Evolutionary conservation across 345 rosid species (phyloP).

Genomic region (Mangifera indica): DNA sequence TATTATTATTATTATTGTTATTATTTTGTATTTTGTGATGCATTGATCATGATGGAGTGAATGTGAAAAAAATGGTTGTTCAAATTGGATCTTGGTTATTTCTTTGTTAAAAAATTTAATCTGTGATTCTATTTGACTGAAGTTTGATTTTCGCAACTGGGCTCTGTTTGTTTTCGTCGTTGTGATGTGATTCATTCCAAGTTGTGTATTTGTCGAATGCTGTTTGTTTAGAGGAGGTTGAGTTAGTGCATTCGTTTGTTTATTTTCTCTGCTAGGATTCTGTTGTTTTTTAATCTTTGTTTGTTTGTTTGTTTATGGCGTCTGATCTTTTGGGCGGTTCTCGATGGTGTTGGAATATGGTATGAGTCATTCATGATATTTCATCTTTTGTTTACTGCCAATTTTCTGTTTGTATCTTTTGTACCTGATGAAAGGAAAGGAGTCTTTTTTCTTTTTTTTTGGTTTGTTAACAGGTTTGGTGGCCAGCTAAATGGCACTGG

Average conservation of each 20-base stretch:
- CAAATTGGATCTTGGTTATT: constrained; percentile 22
- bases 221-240: not conserved
- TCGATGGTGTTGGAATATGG: not conserved
- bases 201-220: not conserved
- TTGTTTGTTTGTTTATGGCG: not conserved
- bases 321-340: not conserved
- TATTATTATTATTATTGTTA: no score
- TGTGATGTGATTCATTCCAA: constrained; percentile 1
- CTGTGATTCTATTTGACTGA: not conserved
- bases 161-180: constrained; percentile 12
- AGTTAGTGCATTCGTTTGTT: not conserved
- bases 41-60: constrained; percentile 2
- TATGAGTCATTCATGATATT: not conserved
- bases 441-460: not conserved
- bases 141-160: constrained; percentile 28
- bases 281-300: no score
- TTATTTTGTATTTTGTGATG: not conserved
- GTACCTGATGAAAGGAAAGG: no score
- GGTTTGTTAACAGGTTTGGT: not conserved
- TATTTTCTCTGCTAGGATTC: not conserved
- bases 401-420: not conserved
- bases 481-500: not conserved
- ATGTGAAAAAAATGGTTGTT: not conserved
- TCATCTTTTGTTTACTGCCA: not conserved
- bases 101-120: constrained; percentile 16